Percentiles rank a stretch among this genome's conserved stretches.
phyloP scores from a whole-genome alignment of 768 basidiomycete species.

The Auriculariales sp. region DNA sequence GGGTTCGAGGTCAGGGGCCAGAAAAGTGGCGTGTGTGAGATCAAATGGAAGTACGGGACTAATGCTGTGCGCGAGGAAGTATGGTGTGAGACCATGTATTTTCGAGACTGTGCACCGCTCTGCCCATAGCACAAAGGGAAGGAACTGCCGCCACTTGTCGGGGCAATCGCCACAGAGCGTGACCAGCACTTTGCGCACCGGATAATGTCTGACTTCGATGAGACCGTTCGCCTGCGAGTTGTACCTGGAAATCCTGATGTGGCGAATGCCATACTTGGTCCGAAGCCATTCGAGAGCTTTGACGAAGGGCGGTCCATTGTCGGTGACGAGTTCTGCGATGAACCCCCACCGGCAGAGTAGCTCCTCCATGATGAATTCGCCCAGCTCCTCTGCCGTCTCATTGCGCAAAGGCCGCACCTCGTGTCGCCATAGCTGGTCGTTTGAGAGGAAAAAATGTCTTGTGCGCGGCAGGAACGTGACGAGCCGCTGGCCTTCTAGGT shows the following conservation, averaged over 20 bases:
- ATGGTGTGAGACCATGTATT: constrained; percentile 13
- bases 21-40: constrained; percentile 17
- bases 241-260: constrained; percentile 19
- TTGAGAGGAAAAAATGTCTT: background rate
- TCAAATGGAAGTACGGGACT: constrained; percentile 20
- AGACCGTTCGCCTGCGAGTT: constrained; percentile 23
- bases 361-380: constrained; percentile 18
- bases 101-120: constrained; percentile 10
- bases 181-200: constrained; percentile 18
- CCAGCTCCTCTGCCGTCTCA: constrained; percentile 8
- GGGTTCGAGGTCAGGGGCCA: constrained; percentile 11
- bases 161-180: constrained; percentile 12
- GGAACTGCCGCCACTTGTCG: constrained; percentile 11
- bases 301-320: constrained; percentile 16
- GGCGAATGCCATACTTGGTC: constrained; percentile 13
- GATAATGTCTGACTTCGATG: constrained; percentile 20
- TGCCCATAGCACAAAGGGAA: constrained; percentile 7
- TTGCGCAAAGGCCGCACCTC: constrained; percentile 10
- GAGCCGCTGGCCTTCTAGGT: background rate
- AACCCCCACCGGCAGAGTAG: constrained; percentile 19
- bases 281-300: constrained; percentile 12
- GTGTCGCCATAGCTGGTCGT: too few relatives aligned
- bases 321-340: constrained; percentile 14
- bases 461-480: background rate
- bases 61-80: constrained; percentile 14